These are phyloP conservation scores for Serpula lacrymans DNA, from an alignment of 768 basidiomycete genomes.

Conservation along the genomic window DNA sequence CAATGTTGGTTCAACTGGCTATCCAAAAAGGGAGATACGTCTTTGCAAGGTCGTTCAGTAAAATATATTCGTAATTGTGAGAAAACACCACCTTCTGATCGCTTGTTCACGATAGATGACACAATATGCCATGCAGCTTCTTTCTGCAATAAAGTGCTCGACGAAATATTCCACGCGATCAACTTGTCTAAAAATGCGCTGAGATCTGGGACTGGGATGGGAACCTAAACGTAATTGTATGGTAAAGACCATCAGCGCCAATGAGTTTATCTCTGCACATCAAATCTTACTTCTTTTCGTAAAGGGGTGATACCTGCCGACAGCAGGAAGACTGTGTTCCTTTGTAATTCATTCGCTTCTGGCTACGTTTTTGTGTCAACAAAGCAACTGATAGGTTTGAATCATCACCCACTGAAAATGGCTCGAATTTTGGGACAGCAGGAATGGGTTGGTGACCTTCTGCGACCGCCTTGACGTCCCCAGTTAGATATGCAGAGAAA, in stretches of 20 bases:
- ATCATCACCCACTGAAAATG: constrained; percentile 46
- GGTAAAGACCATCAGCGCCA: not conserved
- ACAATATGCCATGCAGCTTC: constrained; percentile 55
- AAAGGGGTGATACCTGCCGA: constrained; percentile 63
- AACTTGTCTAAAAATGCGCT: constrained; percentile 50
- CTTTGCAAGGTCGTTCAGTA: constrained; percentile 34
- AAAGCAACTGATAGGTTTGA: not conserved
- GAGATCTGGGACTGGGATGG: constrained; percentile 46
- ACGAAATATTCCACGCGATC: constrained; percentile 57
- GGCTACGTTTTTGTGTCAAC: constrained; percentile 10
- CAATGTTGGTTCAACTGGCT: constrained; percentile 46
- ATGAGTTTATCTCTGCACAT: not conserved
- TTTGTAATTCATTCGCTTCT: constrained; percentile 36
- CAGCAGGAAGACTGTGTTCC: constrained; percentile 65
- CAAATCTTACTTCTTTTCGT: constrained; percentile 54
- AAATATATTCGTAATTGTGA: no score
- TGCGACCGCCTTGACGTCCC: constrained; percentile 46
- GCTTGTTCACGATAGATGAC: constrained; percentile 77
- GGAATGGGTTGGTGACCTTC: constrained; percentile 54
- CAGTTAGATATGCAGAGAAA: constrained; percentile 36
- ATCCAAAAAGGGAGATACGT: constrained; percentile 42
- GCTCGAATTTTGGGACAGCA: constrained; percentile 35
- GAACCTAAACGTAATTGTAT: constrained; percentile 38
- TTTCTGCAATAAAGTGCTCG: constrained; percentile 49
- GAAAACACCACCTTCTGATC: constrained; percentile 51